These are phyloP conservation scores for Hyphodiscus sp. DNA, from an alignment of 2,329 filamentous ascomycete genomes.

Conservation along the genomic window DNA sequence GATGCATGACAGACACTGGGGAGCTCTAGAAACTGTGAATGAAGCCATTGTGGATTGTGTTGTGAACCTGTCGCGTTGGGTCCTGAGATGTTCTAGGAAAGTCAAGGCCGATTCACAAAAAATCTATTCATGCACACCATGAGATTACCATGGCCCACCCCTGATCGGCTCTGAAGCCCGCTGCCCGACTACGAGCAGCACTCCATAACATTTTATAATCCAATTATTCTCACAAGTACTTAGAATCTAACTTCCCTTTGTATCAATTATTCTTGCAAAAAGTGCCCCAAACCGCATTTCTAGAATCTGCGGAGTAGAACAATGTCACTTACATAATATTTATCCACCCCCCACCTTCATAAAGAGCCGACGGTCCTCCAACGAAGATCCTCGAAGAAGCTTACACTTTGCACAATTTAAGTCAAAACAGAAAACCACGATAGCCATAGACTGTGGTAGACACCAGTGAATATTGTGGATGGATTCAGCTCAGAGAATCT, in stretches of 20 bases:
- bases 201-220: neutral
- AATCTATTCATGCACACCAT: neutral
- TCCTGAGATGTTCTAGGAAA: neutral
- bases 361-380: neutral
- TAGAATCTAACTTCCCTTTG: neutral
- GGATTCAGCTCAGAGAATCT: neutral
- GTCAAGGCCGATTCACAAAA: neutral
- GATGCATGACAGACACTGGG: constrained; percentile 26
- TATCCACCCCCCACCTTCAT: neutral
- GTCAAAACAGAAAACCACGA: neutral
- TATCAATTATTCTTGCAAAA: too few relatives aligned
- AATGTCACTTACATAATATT: neutral
- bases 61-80: constrained; percentile 1
- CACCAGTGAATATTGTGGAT: neutral
- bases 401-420: neutral
- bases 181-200: neutral
- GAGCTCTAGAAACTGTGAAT: constrained; percentile 20
- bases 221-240: neutral
- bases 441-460: neutral
- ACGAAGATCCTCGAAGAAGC: neutral
- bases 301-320: neutral
- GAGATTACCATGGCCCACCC: neutral
- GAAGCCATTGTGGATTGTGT: constrained; percentile 22
- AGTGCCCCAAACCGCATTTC: neutral
- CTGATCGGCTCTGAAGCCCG: neutral